Evolutionary conservation across 177 flowering plant species (phyloP).

Genomic region (Vitis hybrid): DNA sequence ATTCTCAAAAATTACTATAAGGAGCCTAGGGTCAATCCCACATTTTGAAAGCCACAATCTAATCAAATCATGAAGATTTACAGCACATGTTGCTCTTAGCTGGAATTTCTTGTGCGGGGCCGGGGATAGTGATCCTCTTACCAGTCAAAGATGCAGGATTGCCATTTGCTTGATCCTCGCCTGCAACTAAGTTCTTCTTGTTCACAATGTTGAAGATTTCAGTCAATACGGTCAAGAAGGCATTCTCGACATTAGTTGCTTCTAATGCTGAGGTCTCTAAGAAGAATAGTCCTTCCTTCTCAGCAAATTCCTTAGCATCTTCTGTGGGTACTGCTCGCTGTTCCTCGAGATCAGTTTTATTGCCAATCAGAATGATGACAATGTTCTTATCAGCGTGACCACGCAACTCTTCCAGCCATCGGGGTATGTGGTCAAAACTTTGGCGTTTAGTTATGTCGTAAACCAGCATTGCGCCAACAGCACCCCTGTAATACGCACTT

Average conservation of each 20-base stretch:
- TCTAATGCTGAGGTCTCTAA: conserved; percentile 86
- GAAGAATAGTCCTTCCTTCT: conserved; percentile 84
- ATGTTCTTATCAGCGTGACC: conserved; percentile 88
- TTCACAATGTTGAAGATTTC: conserved; percentile 84
- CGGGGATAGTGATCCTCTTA: conserved; percentile 71
- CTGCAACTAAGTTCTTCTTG: conserved; percentile 66
- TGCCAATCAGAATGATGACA: conserved; percentile 79
- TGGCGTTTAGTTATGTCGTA: conserved; percentile 87
- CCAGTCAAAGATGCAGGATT: conserved; percentile 58
- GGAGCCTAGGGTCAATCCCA: background rate
- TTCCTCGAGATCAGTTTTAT: conserved; percentile 74
- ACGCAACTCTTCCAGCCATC: conserved; percentile 89
- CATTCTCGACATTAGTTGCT: conserved; percentile 73
- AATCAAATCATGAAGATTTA: conserved; percentile 30
- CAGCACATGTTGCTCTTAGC: conserved; percentile 62
- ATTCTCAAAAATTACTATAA: conserved; percentile 20
- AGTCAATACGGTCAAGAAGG: conserved; percentile 70
- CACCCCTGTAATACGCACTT: conserved; percentile 90
- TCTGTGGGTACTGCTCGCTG: conserved; percentile 77
- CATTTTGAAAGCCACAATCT: conserved; percentile 11
- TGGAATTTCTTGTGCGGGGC: conserved; percentile 79
- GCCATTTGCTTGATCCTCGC: conserved; percentile 49
- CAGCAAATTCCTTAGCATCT: conserved; percentile 83
- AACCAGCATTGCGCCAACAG: conserved; percentile 88
- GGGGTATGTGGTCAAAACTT: conserved; percentile 85